Percentiles rank a stretch among this genome's conserved stretches.
These are phyloP conservation scores for Beta vulgaris DNA, from an alignment of 148 eudicot species.

Conservation along the genomic window DNA sequence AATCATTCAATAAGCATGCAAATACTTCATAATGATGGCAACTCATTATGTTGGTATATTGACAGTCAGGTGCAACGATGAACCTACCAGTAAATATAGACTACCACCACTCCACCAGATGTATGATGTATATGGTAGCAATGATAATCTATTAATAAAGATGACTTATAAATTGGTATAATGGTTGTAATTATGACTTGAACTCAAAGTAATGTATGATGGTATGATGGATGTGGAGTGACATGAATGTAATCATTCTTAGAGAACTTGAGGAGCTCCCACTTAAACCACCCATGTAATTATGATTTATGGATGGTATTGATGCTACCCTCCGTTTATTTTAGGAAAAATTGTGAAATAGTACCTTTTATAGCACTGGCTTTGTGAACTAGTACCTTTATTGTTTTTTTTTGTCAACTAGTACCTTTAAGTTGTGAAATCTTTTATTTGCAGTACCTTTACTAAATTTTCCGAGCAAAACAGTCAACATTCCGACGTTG, in stretches of 20 bases:
- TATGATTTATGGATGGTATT: neutral
- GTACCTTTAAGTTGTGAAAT: too few relatives aligned
- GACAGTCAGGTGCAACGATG: too few relatives aligned
- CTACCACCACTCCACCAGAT: too few relatives aligned
- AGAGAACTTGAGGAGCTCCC: neutral
- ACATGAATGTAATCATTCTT: neutral
- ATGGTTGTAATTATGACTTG: neutral
- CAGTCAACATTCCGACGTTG: too few relatives aligned
- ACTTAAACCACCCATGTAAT: neutral
- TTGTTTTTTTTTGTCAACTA: too few relatives aligned
- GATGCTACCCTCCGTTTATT: neutral
- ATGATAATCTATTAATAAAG: neutral
- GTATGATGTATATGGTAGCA: neutral
- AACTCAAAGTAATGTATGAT: neutral
- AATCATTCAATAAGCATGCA: neutral
- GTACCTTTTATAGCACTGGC: too few relatives aligned
- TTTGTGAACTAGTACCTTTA: too few relatives aligned
- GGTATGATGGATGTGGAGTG: neutral
- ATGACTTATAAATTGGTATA: neutral
- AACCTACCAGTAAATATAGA: too few relatives aligned
- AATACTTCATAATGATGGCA: conserved; percentile 1
- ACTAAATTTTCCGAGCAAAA: too few relatives aligned
- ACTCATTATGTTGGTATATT: neutral
- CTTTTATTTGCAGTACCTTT: too few relatives aligned
- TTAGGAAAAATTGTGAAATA: too few relatives aligned